phyloP scores from a whole-genome alignment of 768 basidiomycete genomes.

The Kwoniella dendrophila region DNA sequence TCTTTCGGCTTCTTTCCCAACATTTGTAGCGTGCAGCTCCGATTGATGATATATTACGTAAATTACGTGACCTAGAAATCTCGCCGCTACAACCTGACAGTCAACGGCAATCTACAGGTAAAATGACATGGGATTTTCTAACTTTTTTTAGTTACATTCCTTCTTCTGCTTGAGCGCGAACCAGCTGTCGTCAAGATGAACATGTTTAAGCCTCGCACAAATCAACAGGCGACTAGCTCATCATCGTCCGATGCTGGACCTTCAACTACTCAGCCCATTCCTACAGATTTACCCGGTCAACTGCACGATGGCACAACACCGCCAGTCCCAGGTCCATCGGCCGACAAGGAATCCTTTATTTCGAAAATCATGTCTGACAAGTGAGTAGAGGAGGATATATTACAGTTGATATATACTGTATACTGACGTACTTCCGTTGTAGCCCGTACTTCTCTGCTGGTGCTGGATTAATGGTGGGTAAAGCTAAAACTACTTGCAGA shows the following conservation, averaged over 20 bases:
- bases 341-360: conserved; percentile 30
- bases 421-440: conserved; percentile 10
- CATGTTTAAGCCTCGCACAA: conserved; percentile 32
- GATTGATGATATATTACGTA: background rate
- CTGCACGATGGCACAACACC: background rate
- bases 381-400: conserved; percentile 26
- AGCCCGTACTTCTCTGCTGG: conserved; percentile 98
- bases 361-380: conserved; percentile 49
- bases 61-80: conserved; percentile 7
- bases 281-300: background rate
- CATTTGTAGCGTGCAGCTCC: conserved; percentile 9
- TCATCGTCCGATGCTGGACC: conserved; percentile 24
- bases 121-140: no score
- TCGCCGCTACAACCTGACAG: background rate
- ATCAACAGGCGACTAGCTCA: background rate
- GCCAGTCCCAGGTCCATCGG: conserved; percentile 12
- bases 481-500: background rate
- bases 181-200: background rate
- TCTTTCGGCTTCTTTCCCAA: background rate
- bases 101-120: background rate
- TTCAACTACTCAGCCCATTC: conserved; percentile 2
- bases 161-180: background rate
- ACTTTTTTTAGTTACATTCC: conserved; percentile 5
- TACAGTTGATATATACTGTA: background rate
- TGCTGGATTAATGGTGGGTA: conserved; percentile 87